Percentiles rank a stretch among this genome's conserved stretches.
These are phyloP conservation scores for Cercospora nicotianae DNA, from an alignment of 2,329 filamentous ascomycete species.

Conservation along the genomic window DNA sequence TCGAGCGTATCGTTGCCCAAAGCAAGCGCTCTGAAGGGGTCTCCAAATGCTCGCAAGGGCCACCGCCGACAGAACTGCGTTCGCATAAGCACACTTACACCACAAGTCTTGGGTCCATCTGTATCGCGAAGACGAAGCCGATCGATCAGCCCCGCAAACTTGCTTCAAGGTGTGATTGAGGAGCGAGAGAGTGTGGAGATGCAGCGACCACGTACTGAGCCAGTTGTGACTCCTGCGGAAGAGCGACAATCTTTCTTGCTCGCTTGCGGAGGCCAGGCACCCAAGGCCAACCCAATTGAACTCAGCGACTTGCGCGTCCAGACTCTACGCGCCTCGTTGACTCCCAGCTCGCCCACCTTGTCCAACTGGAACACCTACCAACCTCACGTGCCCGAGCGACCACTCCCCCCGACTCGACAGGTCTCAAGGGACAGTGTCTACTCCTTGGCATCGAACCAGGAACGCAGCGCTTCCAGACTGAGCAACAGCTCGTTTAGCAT, in stretches of 20 bases:
- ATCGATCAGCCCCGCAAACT: constrained; percentile 37
- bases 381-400: constrained; percentile 14
- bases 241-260: constrained; percentile 14
- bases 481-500: constrained; percentile 36
- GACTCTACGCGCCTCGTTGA: constrained; percentile 43
- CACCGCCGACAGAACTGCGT: constrained; percentile 49
- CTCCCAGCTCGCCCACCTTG: constrained; percentile 43
- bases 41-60: constrained; percentile 47
- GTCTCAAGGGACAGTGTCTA: constrained; percentile 2
- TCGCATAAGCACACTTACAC: constrained; percentile 45
- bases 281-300: constrained; percentile 11
- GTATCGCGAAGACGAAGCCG: constrained; percentile 29
- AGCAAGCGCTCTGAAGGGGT: constrained; percentile 48
- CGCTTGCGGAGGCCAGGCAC: constrained; percentile 9
- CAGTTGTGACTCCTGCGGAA: constrained; percentile 4
- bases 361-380: constrained; percentile 39
- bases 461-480: constrained; percentile 2
- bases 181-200: constrained; percentile 35
- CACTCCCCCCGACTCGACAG: constrained; percentile 3
- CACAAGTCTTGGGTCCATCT: constrained; percentile 44
- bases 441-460: neutral
- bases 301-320: constrained; percentile 33
- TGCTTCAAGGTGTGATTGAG: constrained; percentile 44
- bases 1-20: constrained; percentile 35
- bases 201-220: constrained; percentile 15